Conservation (phyloP, 805 yeast genomes). For the Yamadazyma takamatsuzukensis region DNA sequence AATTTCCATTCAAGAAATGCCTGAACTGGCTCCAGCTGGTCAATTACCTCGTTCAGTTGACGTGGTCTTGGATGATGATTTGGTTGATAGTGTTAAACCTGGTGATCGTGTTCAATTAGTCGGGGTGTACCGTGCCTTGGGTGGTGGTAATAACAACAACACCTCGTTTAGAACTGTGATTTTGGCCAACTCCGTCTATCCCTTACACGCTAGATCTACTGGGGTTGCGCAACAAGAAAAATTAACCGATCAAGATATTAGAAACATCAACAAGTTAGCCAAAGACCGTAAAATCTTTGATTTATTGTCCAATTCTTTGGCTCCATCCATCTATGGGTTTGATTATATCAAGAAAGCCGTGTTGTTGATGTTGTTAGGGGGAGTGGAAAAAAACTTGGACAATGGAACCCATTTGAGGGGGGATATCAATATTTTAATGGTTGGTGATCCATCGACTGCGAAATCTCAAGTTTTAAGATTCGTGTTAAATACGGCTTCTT, state of each 20-base stretch:
- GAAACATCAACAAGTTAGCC: conserved; percentile 78
- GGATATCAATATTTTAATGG: conserved; percentile 93
- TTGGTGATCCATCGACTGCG: conserved; percentile 98
- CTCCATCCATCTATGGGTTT: conserved; percentile 95
- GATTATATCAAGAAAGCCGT: conserved; percentile 90
- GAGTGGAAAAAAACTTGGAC: conserved; percentile 87
- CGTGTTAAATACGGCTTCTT: conserved; percentile 88
- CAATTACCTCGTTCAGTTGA: conserved; percentile 93
- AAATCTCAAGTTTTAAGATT: conserved; percentile 93
- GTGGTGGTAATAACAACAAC: conserved; percentile 58
- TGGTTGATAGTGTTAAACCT: conserved; percentile 89
- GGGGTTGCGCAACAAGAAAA: conserved; percentile 70
- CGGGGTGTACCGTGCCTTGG: conserved; percentile 90
- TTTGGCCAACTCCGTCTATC: conserved; percentile 84
- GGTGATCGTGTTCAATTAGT: conserved; percentile 94
- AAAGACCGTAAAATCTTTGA: conserved; percentile 72
- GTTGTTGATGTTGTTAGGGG: conserved; percentile 85
- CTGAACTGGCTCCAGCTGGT: conserved; percentile 97
- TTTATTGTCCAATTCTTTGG: conserved; percentile 76
- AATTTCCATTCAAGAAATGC: conserved; percentile 93
- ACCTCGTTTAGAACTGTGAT: conserved; percentile 80
- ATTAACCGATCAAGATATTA: conserved; percentile 76
- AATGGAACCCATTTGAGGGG: conserved; percentile 98
- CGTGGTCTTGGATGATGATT: conserved; percentile 88
- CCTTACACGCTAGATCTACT: conserved; percentile 82